Conservation (phyloP, 768 basidiomycete genomes). For the Sutorius australiensis region DNA sequence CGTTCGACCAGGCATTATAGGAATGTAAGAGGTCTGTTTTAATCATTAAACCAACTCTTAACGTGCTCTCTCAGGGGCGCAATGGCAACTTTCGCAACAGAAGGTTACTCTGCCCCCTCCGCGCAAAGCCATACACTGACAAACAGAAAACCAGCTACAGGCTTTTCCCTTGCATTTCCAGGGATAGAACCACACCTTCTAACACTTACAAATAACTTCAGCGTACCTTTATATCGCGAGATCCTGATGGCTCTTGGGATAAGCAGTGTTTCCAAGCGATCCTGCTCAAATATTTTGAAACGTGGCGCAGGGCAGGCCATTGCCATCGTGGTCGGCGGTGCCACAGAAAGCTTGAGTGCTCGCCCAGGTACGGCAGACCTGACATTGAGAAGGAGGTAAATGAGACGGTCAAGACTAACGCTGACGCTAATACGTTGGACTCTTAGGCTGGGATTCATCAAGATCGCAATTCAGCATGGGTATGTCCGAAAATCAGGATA, state of each 20-base stretch:
- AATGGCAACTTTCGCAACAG: constrained; percentile 92
- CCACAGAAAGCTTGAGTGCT: constrained; percentile 90
- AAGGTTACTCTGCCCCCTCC: constrained; percentile 49
- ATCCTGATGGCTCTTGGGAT: constrained; percentile 83
- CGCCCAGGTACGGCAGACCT: constrained; percentile 96
- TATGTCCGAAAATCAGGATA: constrained; percentile 31
- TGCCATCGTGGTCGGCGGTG: constrained; percentile 95
- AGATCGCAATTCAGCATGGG: constrained; percentile 88
- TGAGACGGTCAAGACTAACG: neutral
- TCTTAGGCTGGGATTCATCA: constrained; percentile 86
- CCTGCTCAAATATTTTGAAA: constrained; percentile 83
- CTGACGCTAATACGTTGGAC: neutral
- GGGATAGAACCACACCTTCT: constrained; percentile 92
- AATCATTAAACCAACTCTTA: neutral
- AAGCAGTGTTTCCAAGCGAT: constrained; percentile 86
- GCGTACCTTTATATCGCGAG: constrained; percentile 91
- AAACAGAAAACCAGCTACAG: constrained; percentile 57
- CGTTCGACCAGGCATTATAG: constrained; percentile 77
- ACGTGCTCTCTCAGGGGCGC: constrained; percentile 62
- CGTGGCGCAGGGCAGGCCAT: constrained; percentile 66
- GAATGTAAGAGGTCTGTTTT: constrained; percentile 63
- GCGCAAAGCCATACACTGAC: neutral
- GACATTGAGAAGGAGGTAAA: constrained; percentile 67
- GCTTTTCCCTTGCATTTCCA: constrained; percentile 86
- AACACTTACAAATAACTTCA: constrained; percentile 87